phyloP scores from a whole-genome alignment of 225 moss, liverwort and hornwort genomes.

The Pseudisothecium myosuroides region DNA sequence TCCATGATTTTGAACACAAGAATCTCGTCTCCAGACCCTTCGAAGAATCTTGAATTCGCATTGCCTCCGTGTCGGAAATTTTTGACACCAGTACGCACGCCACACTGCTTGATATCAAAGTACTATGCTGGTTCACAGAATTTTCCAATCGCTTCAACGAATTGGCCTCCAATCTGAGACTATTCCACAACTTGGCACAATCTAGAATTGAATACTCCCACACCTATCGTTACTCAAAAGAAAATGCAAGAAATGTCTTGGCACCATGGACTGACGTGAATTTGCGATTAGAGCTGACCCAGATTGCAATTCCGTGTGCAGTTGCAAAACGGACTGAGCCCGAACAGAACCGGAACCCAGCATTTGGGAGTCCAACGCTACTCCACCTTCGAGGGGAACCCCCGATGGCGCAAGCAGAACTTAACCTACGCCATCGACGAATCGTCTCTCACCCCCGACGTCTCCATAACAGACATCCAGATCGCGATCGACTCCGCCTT shows the following conservation, averaged over 20 bases:
- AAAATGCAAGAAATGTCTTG: background rate
- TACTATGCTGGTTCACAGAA: too few relatives aligned
- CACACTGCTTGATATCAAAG: background rate
- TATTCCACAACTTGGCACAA: background rate
- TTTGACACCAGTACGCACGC: too few relatives aligned
- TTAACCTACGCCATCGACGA: slow-evolving; percentile 9
- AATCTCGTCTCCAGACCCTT: background rate
- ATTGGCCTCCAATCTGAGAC: background rate
- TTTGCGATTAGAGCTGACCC: background rate
- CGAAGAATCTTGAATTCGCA: background rate
- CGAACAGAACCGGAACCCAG: background rate
- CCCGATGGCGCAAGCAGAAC: background rate
- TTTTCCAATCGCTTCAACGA: background rate
- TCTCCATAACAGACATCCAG: background rate
- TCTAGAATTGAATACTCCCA: background rate
- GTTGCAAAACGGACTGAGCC: background rate
- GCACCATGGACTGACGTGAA: background rate
- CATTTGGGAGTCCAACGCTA: background rate
- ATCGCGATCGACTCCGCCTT: slow-evolving; percentile 8
- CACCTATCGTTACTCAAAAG: background rate
- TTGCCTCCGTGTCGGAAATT: background rate
- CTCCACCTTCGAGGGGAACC: background rate
- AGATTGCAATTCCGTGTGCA: background rate
- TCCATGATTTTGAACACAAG: background rate
- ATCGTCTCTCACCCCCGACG: background rate